Base-by-base conservation (phyloP, 371 early-diverging fungal species). In the Nematocida sp. region DNA sequence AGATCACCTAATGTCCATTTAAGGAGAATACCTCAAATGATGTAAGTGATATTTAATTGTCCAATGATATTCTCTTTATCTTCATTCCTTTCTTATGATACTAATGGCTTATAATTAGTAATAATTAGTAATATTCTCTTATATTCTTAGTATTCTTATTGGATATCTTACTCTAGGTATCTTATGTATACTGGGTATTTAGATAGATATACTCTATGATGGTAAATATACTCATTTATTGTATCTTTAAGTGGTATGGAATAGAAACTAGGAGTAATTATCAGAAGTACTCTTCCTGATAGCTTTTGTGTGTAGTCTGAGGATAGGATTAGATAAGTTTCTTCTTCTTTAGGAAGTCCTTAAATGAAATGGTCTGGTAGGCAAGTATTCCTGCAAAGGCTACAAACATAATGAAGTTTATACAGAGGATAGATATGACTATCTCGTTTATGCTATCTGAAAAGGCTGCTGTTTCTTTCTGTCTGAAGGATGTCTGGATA, bases 311-410 rank as follows among this genome's bases (percentile, higher is more conserved):
- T 41, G 41, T 41, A n/a, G 7, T n/a, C 11, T 11, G 13, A 27
- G n/a, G 21, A 21, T 27, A 11, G 34, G 9, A 51, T 77, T 62
- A 80, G 48, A 81, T 79, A 57, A 79, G 60, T 63, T 84, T 84
- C 81, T 84, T 84, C 55, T 77, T 79, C 53, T 80, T 80, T 27
- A 84, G 76, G 75, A 81, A 84, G 52, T 65, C 78, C 51, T 78
- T 81, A 61, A 84, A 75, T 3, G 58, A 61, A 27, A 65, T 34
- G 37, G 81, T 52, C 53, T 82, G 77, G 45, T 80, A 77, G 4
- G 64, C 52, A 41, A 82, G 76, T 35, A 79, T 76, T n/a, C 41
- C 70, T 4, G 77, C 58, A 65, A 81, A 80, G 19, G 74, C 65
- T 34, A 78, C 25, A 19, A 84, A 70, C 47, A 77, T 75, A 37